These are phyloP conservation scores for Catunica adiposa DNA, from an alignment of 2,329 filamentous ascomycete species.

Conservation along the genomic window DNA sequence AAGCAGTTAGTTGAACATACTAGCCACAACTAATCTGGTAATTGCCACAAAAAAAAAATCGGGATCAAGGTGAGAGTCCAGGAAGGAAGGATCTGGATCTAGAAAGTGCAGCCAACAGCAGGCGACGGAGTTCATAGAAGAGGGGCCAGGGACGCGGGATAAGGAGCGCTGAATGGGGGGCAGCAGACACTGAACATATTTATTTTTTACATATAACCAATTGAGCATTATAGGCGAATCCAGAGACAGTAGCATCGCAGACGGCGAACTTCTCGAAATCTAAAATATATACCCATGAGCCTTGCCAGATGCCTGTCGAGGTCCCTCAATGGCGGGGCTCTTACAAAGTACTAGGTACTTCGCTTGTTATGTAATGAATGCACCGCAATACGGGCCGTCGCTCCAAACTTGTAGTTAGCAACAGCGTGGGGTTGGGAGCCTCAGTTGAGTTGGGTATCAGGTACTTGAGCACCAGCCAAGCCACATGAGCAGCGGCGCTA, in stretches of 20 bases:
- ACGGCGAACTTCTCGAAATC: neutral
- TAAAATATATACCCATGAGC: neutral
- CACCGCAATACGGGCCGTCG: neutral
- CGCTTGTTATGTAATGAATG: neutral
- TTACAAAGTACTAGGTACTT: neutral
- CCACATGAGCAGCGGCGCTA: neutral
- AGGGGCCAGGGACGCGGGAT: too few relatives aligned
- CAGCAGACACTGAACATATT: too few relatives aligned
- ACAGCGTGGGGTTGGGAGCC: neutral
- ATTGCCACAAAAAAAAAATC: neutral
- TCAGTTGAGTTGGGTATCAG: neutral
- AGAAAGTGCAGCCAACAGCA: neutral
- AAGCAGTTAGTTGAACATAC: neutral
- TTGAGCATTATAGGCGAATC: too few relatives aligned
- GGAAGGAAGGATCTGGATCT: neutral
- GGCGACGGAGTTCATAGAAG: too few relatives aligned
- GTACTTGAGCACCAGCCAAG: neutral
- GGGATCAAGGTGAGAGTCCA: neutral
- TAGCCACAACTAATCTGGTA: neutral
- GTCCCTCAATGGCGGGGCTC: neutral
- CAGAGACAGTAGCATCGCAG: too few relatives aligned
- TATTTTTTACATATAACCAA: too few relatives aligned
- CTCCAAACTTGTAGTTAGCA: neutral
- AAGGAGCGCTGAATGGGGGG: too few relatives aligned
- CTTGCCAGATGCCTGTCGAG: neutral